Percentiles rank a stretch among this genome's conserved stretches.
phyloP scores from a whole-genome alignment of 2,329 filamentous ascomycete genomes.

The Incumbomyces delicatus region DNA sequence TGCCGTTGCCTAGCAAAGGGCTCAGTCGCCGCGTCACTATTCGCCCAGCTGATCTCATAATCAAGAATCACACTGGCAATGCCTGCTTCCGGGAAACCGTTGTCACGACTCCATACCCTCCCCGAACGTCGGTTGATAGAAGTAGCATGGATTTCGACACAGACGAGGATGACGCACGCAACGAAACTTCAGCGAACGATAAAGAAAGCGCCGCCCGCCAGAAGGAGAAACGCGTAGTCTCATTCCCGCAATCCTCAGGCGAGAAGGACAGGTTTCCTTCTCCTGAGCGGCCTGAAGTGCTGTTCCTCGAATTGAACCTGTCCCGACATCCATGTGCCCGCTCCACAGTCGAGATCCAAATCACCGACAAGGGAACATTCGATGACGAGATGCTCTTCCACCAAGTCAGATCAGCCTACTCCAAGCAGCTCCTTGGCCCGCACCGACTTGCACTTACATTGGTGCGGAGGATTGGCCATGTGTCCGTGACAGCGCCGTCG shows the following conservation, averaged over 20 bases:
- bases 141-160: conserved; percentile 11
- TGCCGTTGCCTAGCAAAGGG: background rate
- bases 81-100: conserved; percentile 18
- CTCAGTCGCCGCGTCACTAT: conserved; percentile 18
- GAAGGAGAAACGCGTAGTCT: background rate
- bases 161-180: conserved; percentile 2
- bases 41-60: conserved; percentile 18
- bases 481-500: conserved; percentile 5
- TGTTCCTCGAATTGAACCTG: conserved; percentile 18
- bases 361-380: conserved; percentile 15
- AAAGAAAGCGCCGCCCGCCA: background rate
- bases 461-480: conserved; percentile 12
- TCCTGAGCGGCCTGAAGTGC: conserved; percentile 14
- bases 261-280: conserved; percentile 17
- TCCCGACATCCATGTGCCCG: conserved; percentile 11
- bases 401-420: conserved; percentile 14
- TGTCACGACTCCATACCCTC: conserved; percentile 21
- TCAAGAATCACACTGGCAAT: conserved; percentile 10
- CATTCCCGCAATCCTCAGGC: conserved; percentile 9
- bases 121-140: conserved; percentile 6
- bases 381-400: conserved; percentile 21
- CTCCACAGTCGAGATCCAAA: conserved; percentile 14
- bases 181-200: background rate
- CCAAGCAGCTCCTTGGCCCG: conserved; percentile 13
- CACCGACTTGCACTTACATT: conserved; percentile 12